phyloP scores from a whole-genome alignment of 768 basidiomycete species.

The Kwoniella mangroviensis region DNA sequence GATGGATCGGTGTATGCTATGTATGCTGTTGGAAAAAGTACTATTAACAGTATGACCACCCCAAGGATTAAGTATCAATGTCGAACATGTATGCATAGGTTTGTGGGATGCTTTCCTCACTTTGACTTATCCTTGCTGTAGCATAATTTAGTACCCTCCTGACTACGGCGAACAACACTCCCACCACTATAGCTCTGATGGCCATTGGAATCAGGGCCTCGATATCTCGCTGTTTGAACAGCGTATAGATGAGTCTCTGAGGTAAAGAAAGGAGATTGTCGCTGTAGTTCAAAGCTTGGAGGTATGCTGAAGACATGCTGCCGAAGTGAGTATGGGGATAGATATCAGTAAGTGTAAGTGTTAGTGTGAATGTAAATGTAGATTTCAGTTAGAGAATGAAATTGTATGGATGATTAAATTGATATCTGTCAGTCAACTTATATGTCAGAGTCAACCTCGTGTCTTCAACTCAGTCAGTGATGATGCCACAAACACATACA shows the following conservation, averaged over 20 bases:
- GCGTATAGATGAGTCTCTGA: neutral
- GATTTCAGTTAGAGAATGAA: too few species aligned
- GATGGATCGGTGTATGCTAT: slow-evolving; percentile 32
- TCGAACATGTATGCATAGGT: neutral
- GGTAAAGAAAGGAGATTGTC: slow-evolving; percentile 8
- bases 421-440: too few species aligned
- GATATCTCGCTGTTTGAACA: neutral
- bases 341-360: neutral
- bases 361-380: too few species aligned
- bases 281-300: slow-evolving; percentile 1
- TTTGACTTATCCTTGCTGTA: neutral
- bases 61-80: neutral
- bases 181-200: slow-evolving; percentile 4
- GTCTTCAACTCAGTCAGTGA: too few species aligned
- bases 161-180: neutral
- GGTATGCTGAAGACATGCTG: neutral
- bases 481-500: too few species aligned
- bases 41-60: slow-evolving; percentile 7
- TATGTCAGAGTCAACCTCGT: too few species aligned
- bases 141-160: neutral
- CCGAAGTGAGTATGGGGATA: neutral
- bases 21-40: slow-evolving; percentile 43
- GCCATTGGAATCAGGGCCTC: slow-evolving; percentile 12
- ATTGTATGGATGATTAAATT: too few species aligned
- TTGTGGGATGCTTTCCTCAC: neutral